These are phyloP conservation scores for Stagonosporopsis tanaceti DNA, from an alignment of 2,329 filamentous ascomycete genomes.

Conservation along the genomic window DNA sequence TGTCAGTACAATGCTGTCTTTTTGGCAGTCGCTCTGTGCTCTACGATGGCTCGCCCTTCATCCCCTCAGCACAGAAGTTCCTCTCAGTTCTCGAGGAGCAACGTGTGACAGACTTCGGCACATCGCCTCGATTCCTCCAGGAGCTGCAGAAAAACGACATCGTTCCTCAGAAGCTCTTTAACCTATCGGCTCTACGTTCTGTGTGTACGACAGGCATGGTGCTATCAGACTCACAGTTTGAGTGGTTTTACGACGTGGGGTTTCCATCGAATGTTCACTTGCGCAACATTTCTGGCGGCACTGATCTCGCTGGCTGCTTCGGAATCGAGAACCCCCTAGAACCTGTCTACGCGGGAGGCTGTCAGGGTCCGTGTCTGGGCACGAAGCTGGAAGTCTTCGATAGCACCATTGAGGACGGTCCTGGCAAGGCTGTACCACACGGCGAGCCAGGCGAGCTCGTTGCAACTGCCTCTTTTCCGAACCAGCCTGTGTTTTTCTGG, in stretches of 20 bases:
- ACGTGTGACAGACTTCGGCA: slow-evolving; percentile 75
- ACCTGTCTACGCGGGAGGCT: slow-evolving; percentile 69
- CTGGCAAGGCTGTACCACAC: slow-evolving; percentile 62
- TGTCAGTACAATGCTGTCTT: slow-evolving; percentile 65
- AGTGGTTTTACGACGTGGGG: slow-evolving; percentile 78
- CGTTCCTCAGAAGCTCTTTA: slow-evolving; percentile 66
- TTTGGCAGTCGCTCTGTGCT: slow-evolving; percentile 69
- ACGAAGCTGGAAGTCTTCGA: slow-evolving; percentile 69
- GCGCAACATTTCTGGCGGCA: slow-evolving; percentile 78
- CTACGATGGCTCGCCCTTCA: slow-evolving; percentile 86
- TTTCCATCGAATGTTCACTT: slow-evolving; percentile 75
- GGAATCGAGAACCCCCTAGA: slow-evolving; percentile 71
- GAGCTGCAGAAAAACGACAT: slow-evolving; percentile 73
- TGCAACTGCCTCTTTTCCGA: slow-evolving; percentile 74
- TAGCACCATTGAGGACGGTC: slow-evolving; percentile 54
- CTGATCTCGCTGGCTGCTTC: slow-evolving; percentile 75
- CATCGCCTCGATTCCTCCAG: slow-evolving; percentile 78
- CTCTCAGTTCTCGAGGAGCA: slow-evolving; percentile 69
- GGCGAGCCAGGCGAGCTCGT: slow-evolving; percentile 80
- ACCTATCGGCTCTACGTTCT: slow-evolving; percentile 67
- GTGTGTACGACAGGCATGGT: slow-evolving; percentile 85
- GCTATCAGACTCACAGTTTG: slow-evolving; percentile 75
- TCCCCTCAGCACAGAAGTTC: slow-evolving; percentile 71
- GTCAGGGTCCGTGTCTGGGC: slow-evolving; percentile 62
- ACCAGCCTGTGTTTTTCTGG: slow-evolving; percentile 68